Evolutionary conservation across 345 rosid species (phyloP).

Genomic region (Gossypium anomalum): DNA sequence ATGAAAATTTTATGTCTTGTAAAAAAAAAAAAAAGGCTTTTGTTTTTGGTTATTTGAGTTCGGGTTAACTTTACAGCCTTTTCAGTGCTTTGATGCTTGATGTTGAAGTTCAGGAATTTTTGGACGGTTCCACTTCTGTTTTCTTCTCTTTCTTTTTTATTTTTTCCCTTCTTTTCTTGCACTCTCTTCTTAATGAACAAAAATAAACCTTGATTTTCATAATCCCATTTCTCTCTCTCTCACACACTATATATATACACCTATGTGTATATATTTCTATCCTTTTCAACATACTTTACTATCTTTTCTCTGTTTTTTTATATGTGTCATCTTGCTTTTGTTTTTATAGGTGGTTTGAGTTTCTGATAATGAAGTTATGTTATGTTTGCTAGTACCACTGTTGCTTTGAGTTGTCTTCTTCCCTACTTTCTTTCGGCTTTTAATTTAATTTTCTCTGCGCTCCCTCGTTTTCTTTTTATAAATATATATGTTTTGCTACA

Average conservation of each 20-base stretch:
- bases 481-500: constrained; percentile 32
- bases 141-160: constrained; percentile 2
- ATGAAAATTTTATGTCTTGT: constrained; percentile 2
- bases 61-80: constrained; percentile 36
- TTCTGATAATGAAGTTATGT: constrained; percentile 28
- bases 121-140: constrained; percentile 43
- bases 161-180: constrained; percentile 4
- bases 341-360: constrained; percentile 23
- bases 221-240: neutral
- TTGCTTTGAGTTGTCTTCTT: constrained; percentile 40
- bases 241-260: neutral
- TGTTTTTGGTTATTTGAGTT: neutral
- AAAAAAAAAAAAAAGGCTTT: neutral
- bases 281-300: constrained; percentile 5
- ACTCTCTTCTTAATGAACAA: neutral
- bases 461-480: neutral
- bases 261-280: neutral
- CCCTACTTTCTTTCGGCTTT: constrained; percentile 9
- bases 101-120: constrained; percentile 45
- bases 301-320: constrained; percentile 16
- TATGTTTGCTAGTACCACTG: constrained; percentile 26
- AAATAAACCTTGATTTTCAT: neutral
- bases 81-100: constrained; percentile 39
- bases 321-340: constrained; percentile 33
- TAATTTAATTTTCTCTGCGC: neutral